Base-by-base conservation (phyloP, 1,284 basidiomycete species). In the Ceratobasidium sp. region DNA sequence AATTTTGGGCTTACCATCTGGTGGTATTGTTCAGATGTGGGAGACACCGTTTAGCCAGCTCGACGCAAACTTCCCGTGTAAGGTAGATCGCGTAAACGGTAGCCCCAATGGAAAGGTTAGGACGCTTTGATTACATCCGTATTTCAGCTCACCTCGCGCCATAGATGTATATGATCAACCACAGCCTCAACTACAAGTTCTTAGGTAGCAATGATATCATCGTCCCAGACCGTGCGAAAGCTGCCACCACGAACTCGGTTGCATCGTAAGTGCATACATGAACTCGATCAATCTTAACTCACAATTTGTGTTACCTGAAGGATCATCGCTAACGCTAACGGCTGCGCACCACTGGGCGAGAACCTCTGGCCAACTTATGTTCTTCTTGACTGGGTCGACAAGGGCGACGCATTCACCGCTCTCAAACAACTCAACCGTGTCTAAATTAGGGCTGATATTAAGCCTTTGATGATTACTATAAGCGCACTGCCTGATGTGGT, bases 371-470 rank as follows among this genome's bases (percentile, higher is more conserved):
- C 70, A 28, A 78, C 77, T 6, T 71, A 72, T 46, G 77, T 78
- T 15, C 69, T 78, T n/a, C 69, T 78, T 5, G 77, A 78, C 61
- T 78, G 77, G 77, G 77, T 72, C 26, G 77, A 78, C 40, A 78
- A 78, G 39, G 77, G 77, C 1, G 69, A 78, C 53, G 44, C 69
- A n/a, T 72, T 46, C 15, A 71, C 69, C 26, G 77, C 77, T n/a
- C 60, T 70, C 44, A 64, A 46, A 39, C 69, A 72, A 58, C 69
- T 78, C 12, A 78, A 78, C 44, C 69, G 69, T 0, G 51, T 78
- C 39, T 66, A 72, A 18, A 15, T 23, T 20, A 23, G 28, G 9
- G 12, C 44, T 18, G 18, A 28, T 63, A 33, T 23, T 55, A n/a
- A n/a, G n/a, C n/a, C n/a, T n/a, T n/a, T n/a, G n/a, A n/a, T n/a